Conservation (phyloP, 495 filamentous ascomycete species). For the Aspergillus affinis region DNA sequence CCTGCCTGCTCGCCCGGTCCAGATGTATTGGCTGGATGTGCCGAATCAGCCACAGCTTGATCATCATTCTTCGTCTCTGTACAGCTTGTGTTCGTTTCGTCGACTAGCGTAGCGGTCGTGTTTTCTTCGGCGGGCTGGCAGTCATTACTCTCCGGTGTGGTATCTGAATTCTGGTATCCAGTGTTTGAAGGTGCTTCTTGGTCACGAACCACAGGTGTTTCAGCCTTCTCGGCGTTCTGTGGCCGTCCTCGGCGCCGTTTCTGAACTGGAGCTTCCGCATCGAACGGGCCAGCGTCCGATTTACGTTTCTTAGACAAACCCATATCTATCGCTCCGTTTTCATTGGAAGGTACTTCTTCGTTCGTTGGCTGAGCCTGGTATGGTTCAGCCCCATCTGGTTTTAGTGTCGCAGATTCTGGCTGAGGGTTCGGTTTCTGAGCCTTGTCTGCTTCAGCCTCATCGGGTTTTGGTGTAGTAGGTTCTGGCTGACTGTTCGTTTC, state of each 20-base stretch:
- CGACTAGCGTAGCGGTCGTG: not conserved
- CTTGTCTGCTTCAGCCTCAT: not conserved
- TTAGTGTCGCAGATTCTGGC: not conserved
- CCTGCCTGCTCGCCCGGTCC: not conserved
- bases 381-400: not conserved
- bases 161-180: not conserved
- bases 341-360: not conserved
- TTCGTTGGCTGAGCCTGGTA: not conserved
- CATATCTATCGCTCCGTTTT: constrained; percentile 1
- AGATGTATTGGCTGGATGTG: not conserved
- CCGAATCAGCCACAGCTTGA: not conserved
- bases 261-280: constrained; percentile 1
- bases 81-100: not conserved
- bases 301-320: constrained; percentile 17
- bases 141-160: not conserved
- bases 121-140: not conserved
- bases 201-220: not conserved
- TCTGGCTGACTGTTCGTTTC: not conserved
- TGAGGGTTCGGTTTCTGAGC: not conserved
- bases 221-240: constrained; percentile 1
- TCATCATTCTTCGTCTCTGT: constrained; percentile 1
- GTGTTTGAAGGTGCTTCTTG: not conserved
- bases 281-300: constrained; percentile 6
- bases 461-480: not conserved
- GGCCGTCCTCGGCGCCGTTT: constrained; percentile 13